Conservation (phyloP, 2,329 filamentous ascomycete genomes). For the Herpotrichia juniperi region DNA sequence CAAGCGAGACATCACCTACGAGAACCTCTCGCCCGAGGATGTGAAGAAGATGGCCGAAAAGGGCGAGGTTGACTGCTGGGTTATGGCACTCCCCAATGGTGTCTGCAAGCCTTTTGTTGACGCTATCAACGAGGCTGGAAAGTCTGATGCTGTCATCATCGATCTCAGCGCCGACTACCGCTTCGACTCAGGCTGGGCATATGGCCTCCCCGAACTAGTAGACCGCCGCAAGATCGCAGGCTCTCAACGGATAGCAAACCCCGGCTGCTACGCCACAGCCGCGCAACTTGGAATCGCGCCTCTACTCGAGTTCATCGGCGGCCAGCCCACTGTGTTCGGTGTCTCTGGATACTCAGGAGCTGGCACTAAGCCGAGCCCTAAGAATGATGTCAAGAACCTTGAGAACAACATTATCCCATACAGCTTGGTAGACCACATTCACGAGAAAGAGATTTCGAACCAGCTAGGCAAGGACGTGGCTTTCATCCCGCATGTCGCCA, state of each 20-base stretch:
- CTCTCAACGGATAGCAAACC: slow-evolving; percentile 85
- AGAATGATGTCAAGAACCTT: slow-evolving; percentile 87
- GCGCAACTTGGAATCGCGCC: slow-evolving; percentile 89
- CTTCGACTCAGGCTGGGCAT: slow-evolving; percentile 85
- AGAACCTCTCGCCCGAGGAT: slow-evolving; percentile 87
- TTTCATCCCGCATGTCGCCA: slow-evolving; percentile 93
- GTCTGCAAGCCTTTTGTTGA: slow-evolving; percentile 95
- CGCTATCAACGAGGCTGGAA: slow-evolving; percentile 75
- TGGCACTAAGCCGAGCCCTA: slow-evolving; percentile 90
- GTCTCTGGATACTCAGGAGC: slow-evolving; percentile 94
- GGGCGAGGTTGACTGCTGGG: slow-evolving; percentile 91
- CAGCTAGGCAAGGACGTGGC: slow-evolving; percentile 78
- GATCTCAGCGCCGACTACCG: slow-evolving; percentile 97
- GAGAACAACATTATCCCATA: slow-evolving; percentile 90
- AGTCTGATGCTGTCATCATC: slow-evolving; percentile 75
- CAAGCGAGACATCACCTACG: slow-evolving; percentile 91
- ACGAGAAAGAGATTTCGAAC: slow-evolving; percentile 85
- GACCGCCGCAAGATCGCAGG: slow-evolving; percentile 77
- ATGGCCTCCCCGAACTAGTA: slow-evolving; percentile 86
- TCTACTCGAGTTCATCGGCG: slow-evolving; percentile 77
- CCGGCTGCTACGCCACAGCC: slow-evolving; percentile 93
- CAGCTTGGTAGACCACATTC: slow-evolving; percentile 90
- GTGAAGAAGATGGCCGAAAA: slow-evolving; percentile 82
- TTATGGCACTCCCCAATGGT: slow-evolving; percentile 95
- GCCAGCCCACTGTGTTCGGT: slow-evolving; percentile 83